Evolutionary conservation across 2,329 filamentous ascomycete species (phyloP), one percentile per base, ranked within the genome.

Genomic region (Stylonectria norvegica): DNA sequence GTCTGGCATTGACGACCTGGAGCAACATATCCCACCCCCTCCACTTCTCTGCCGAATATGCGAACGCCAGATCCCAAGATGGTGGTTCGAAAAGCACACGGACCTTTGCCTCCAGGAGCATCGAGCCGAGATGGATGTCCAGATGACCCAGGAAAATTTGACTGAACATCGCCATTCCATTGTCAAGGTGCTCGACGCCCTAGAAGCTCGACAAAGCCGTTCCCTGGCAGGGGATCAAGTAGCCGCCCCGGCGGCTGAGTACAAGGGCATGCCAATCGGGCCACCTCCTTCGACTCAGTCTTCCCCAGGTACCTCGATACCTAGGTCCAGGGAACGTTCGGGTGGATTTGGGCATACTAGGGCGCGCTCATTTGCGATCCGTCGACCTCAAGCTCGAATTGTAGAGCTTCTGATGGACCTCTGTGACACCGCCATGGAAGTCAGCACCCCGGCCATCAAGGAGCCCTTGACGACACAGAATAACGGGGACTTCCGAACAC

Each of bases 31-130:
- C 8, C 88, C 89, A 5, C 88, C 89, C 3, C 89, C 91, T 0
- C 88, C 89, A 1, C 85, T 97, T 4, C 78, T 98, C 12, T 98
- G 93, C 64, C 89, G 93, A 37, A 97, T 98, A 40, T 98, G 93
- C 64, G 93, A 98, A 62, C 87, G 93, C 38, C 89, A 96, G 48
- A 97, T 98, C 45, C 89, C 89, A 4, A 89, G 91, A 1, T 98
- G 93, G 93, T 98, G 93, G 94, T 98, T 98, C 55, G 93, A 98
- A 67, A 98, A 97, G 65, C 93, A 98, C 62, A 95, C 91, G 2
- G 94, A 98, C 57, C 71, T 97, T 15, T 98, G 93, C 59, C 73
- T 96, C 40, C 90, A 97, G 61, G 93, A 98, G 62, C 93, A 98
- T 60, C 84, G 86, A 36, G 91, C 93, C 1, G 93, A 98, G 62